Conservation (phyloP, 495 filamentous ascomycete genomes). For the Aeminium ludgeri region DNA sequence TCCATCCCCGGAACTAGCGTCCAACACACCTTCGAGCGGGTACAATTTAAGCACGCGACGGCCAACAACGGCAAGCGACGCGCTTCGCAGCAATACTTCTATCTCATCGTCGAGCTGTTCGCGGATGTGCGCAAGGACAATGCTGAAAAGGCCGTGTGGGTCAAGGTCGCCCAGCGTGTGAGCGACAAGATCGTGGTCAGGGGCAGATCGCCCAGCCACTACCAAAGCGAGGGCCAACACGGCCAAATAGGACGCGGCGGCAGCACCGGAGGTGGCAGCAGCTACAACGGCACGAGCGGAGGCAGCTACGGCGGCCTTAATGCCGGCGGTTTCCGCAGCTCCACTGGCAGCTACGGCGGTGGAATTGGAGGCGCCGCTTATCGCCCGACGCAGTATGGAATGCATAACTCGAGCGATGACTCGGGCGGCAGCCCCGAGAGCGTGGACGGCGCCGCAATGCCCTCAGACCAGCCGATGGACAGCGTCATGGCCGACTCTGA, state of each 20-base stretch:
- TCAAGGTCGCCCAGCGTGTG: slow-evolving; percentile 63
- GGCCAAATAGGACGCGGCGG: slow-evolving; percentile 31
- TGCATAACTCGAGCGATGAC: slow-evolving; percentile 19
- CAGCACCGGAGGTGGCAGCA: slow-evolving; percentile 35
- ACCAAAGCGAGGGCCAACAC: slow-evolving; percentile 60
- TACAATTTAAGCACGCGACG: slow-evolving; percentile 92
- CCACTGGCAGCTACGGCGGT: slow-evolving; percentile 1
- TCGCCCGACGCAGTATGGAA: slow-evolving; percentile 18
- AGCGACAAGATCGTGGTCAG: slow-evolving; percentile 86
- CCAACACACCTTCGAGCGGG: slow-evolving; percentile 60
- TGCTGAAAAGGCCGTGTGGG: slow-evolving; percentile 29
- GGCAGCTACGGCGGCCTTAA: slow-evolving; percentile 9
- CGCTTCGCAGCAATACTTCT: slow-evolving; percentile 87
- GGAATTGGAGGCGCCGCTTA: slow-evolving; percentile 6
- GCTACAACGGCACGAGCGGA: slow-evolving; percentile 27
- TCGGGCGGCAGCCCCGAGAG: slow-evolving; percentile 24
- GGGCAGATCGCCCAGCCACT: slow-evolving; percentile 82
- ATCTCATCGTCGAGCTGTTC: slow-evolving; percentile 75
- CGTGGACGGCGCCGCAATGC: slow-evolving; percentile 17
- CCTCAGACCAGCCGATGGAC: slow-evolving; percentile 12
- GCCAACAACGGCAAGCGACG: slow-evolving; percentile 90
- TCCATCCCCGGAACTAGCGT: slow-evolving; percentile 1
- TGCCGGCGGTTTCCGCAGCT: slow-evolving; percentile 7
- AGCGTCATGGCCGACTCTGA: slow-evolving; percentile 21
- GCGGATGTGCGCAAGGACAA: slow-evolving; percentile 45